phyloP scores from a whole-genome alignment of 257 asterid species.

The Penstemon newberryi region DNA sequence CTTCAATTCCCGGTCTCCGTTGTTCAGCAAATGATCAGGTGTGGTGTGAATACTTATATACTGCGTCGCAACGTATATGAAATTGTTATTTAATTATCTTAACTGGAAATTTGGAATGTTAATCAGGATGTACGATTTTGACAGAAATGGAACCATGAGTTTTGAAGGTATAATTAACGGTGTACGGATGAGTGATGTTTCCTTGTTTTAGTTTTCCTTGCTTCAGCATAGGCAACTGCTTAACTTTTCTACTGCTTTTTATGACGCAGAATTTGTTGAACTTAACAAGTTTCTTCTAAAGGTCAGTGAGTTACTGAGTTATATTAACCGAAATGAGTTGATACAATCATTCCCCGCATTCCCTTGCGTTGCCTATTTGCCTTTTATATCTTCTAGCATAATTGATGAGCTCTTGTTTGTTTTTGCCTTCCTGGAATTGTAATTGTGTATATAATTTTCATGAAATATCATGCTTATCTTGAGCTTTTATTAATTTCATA shows the following conservation, averaged over 20 bases:
- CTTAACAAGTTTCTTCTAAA: constrained; percentile 82
- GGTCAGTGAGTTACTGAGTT: constrained; percentile 48
- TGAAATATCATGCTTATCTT: neutral
- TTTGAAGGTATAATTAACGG: constrained; percentile 52
- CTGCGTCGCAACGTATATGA: neutral
- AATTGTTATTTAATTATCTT: constrained; percentile 16
- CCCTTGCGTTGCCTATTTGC: neutral
- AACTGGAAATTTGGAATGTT: neutral
- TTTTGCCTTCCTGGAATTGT: neutral
- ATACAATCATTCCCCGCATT: neutral
- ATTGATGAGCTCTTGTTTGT: neutral
- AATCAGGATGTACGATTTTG: constrained; percentile 81
- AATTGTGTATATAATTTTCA: neutral
- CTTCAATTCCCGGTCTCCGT: constrained; percentile 61
- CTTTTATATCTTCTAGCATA: neutral
- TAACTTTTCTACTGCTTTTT: neutral
- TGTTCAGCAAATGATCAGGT: constrained; percentile 92
- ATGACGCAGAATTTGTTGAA: constrained; percentile 62
- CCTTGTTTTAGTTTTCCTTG: neutral
- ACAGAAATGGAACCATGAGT: constrained; percentile 78
- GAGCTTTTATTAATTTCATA: neutral
- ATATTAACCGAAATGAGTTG: constrained; percentile 2
- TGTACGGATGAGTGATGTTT: constrained; percentile 1
- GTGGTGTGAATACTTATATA: neutral
- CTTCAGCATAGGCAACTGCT: neutral